Evolutionary conservation across 2,329 filamentous ascomycete species (phyloP).

Genomic region (Cordyceps javanica): DNA sequence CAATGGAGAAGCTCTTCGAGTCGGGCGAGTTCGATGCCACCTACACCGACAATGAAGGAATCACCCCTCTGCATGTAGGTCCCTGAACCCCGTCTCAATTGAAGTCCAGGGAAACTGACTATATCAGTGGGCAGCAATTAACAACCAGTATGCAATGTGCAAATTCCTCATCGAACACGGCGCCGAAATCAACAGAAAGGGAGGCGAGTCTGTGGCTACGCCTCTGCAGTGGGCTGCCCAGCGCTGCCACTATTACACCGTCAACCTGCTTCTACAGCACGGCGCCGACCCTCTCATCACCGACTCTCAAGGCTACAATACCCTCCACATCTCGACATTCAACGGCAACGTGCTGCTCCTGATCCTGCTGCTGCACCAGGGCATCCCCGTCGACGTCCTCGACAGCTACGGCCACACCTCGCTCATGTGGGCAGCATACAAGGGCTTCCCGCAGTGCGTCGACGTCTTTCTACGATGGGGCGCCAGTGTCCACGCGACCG

Average conservation of each 20-base stretch:
- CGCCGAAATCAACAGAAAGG: conserved; percentile 90
- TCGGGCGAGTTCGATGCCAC: conserved; percentile 73
- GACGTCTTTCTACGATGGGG: conserved; percentile 93
- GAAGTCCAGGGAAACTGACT: conserved; percentile 13
- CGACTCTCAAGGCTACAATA: conserved; percentile 96
- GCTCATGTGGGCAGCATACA: conserved; percentile 99
- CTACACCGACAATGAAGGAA: conserved; percentile 84
- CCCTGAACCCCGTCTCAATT: background rate
- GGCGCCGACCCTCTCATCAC: conserved; percentile 89
- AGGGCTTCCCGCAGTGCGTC: conserved; percentile 87
- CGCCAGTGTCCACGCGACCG: conserved; percentile 81
- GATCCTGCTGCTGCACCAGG: conserved; percentile 84
- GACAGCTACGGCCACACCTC: conserved; percentile 89
- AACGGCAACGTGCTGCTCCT: conserved; percentile 92
- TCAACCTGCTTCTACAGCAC: conserved; percentile 83
- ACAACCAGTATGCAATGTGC: conserved; percentile 97
- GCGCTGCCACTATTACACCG: conserved; percentile 92
- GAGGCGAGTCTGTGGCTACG: conserved; percentile 90
- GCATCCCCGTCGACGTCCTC: conserved; percentile 85
- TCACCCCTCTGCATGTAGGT: conserved; percentile 88
- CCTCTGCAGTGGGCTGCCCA: conserved; percentile 96
- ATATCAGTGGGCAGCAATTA: conserved; percentile 90
- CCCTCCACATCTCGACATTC: conserved; percentile 92
- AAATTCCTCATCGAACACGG: conserved; percentile 82
- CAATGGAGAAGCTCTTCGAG: conserved; percentile 87